Conservation (phyloP, 768 basidiomycete species). For the Psilocybe cubensis region DNA sequence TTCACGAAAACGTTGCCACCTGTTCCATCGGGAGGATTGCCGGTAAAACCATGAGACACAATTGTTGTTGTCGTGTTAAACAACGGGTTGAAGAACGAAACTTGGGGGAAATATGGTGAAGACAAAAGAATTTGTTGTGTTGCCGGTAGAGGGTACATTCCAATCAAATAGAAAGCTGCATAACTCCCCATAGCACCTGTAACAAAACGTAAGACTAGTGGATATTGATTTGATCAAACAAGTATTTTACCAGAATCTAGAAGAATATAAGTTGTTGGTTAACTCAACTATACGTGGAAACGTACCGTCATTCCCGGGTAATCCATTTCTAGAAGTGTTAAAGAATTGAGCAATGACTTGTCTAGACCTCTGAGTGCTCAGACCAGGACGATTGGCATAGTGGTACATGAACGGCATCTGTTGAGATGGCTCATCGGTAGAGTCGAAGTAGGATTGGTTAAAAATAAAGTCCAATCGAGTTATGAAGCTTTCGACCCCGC, state of each 20-base stretch:
- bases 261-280: background rate
- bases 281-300: background rate
- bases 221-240: background rate
- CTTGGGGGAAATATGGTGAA: slow-evolving; percentile 62
- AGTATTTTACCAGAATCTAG: slow-evolving; percentile 27
- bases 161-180: slow-evolving; percentile 58
- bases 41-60: slow-evolving; percentile 48
- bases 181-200: slow-evolving; percentile 68
- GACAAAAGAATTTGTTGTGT: slow-evolving; percentile 62
- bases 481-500: slow-evolving; percentile 57
- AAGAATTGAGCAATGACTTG: slow-evolving; percentile 59
- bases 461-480: slow-evolving; percentile 61
- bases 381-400: slow-evolving; percentile 62
- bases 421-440: slow-evolving; percentile 67
- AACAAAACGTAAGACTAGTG: background rate
- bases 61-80: slow-evolving; percentile 63
- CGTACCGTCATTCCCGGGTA: slow-evolving; percentile 70
- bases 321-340: slow-evolving; percentile 57
- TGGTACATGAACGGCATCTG: slow-evolving; percentile 76
- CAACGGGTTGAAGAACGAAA: slow-evolving; percentile 64
- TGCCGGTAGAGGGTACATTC: slow-evolving; percentile 66
- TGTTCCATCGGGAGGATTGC: slow-evolving; percentile 54
- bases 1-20: slow-evolving; percentile 62
- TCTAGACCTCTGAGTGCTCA: slow-evolving; percentile 59
- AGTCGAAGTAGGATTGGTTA: slow-evolving; percentile 62